Conservation (phyloP, 2,329 filamentous ascomycete genomes). For the Microsporum canis region DNA sequence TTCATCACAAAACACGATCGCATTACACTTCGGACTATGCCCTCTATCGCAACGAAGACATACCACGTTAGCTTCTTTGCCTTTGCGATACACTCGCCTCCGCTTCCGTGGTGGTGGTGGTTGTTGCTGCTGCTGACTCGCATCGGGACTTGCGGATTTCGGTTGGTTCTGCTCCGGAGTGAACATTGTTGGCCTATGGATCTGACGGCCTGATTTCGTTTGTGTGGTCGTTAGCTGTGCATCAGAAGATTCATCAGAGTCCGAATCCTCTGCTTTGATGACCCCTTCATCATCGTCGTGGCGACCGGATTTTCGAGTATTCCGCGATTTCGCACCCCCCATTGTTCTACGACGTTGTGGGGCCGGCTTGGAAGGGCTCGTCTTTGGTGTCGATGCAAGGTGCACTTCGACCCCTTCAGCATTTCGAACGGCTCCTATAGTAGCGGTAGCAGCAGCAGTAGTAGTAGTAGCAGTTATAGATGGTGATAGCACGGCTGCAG, state of each 20-base stretch:
- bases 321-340: constrained; percentile 5
- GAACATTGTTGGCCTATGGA: constrained; percentile 53
- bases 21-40: constrained; percentile 59
- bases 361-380: not conserved
- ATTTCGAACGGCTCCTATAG: not conserved
- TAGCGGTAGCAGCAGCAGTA: not conserved
- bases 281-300: constrained; percentile 25
- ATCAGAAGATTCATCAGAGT: constrained; percentile 33
- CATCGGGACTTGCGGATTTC: constrained; percentile 15
- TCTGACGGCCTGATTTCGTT: constrained; percentile 64
- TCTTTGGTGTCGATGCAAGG: not conserved
- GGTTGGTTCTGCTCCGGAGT: constrained; percentile 18
- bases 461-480: not conserved
- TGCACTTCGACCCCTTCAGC: not conserved
- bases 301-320: constrained; percentile 11
- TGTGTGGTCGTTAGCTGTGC: constrained; percentile 50
- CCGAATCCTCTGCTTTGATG: constrained; percentile 27
- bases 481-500: not conserved
- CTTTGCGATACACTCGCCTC: constrained; percentile 40
- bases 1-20: constrained; percentile 76
- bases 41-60: constrained; percentile 65
- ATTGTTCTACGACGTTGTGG: constrained; percentile 3
- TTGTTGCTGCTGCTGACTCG: constrained; percentile 15
- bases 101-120: constrained; percentile 44
- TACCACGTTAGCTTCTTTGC: constrained; percentile 36